A percentile compares a stretch with the other conserved stretches of the same genome.
Conservation (phyloP, 139 green algal species). For the Chlamydomonas sphaeroides region DNA sequence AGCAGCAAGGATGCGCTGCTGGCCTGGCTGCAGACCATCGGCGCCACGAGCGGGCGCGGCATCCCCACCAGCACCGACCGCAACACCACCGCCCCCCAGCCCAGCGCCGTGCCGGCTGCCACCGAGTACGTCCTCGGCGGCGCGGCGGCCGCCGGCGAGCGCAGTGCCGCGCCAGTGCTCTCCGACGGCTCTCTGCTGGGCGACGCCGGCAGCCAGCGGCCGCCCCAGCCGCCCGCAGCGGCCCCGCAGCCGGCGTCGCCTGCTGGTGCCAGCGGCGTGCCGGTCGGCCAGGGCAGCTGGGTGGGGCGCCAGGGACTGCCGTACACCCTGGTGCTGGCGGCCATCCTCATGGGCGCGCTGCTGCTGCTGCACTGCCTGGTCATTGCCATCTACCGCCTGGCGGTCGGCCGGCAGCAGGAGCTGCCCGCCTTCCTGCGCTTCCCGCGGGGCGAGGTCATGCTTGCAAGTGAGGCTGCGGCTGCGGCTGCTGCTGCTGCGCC, state of each 20-base stretch:
- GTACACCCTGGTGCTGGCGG: constrained; percentile 25
- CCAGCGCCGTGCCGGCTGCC: neutral
- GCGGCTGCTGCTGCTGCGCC: too few relatives aligned
- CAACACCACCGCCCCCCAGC: neutral
- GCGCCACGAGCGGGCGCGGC: neutral
- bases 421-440: constrained; percentile 5
- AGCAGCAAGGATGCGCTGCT: neutral
- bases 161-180: neutral
- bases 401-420: neutral
- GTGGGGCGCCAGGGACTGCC: constrained; percentile 28
- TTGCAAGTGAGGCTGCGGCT: neutral
- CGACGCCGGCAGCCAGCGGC: too few relatives aligned
- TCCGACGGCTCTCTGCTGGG: too few relatives aligned
- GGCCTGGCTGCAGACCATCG: neutral
- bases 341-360: neutral
- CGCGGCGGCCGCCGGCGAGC: neutral
- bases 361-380: neutral
- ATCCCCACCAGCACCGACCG: neutral
- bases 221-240: too few relatives aligned
- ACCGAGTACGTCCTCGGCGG: neutral
- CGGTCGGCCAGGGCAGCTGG: too few relatives aligned
- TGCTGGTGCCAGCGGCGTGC: too few relatives aligned
- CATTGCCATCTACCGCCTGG: neutral
- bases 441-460: neutral
- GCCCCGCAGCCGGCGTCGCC: too few relatives aligned